Evolutionary conservation across 129 eudicot genomes (phyloP).

Genomic region (Arctium lappa): DNA sequence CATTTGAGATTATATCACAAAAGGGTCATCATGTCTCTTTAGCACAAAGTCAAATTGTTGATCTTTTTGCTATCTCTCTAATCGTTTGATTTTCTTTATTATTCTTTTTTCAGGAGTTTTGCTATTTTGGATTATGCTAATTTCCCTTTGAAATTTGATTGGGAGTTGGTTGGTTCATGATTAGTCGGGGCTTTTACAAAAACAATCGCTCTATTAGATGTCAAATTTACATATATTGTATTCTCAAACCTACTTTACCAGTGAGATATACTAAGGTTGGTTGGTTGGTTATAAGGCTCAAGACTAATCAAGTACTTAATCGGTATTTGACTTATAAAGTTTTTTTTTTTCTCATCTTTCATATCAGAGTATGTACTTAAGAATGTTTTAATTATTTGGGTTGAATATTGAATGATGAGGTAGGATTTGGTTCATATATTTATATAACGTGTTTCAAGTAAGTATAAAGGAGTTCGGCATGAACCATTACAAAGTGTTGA

Average conservation of each 20-base stretch:
- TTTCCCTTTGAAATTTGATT: neutral
- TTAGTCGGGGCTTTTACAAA: no score
- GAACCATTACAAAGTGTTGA: neutral
- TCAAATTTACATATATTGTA: neutral
- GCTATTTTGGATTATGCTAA: neutral
- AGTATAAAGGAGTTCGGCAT: neutral
- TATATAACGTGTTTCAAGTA: neutral
- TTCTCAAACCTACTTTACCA: neutral
- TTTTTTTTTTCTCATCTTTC: neutral
- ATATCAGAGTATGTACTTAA: neutral
- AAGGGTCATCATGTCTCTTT: neutral
- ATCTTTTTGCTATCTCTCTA: neutral
- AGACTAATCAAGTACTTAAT: neutral
- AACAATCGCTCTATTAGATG: neutral
- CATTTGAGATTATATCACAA: neutral
- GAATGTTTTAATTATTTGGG: neutral
- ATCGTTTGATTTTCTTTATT: neutral
- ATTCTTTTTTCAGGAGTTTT: neutral
- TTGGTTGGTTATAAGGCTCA: neutral
- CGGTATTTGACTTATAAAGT: neutral
- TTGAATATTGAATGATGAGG: neutral
- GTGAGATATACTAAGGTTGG: neutral
- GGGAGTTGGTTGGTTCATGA: neutral
- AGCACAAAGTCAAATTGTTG: neutral
- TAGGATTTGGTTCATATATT: neutral